Evolutionary conservation across 306 rosid species (phyloP).

Genomic region (Hylodesmum podocarpum): DNA sequence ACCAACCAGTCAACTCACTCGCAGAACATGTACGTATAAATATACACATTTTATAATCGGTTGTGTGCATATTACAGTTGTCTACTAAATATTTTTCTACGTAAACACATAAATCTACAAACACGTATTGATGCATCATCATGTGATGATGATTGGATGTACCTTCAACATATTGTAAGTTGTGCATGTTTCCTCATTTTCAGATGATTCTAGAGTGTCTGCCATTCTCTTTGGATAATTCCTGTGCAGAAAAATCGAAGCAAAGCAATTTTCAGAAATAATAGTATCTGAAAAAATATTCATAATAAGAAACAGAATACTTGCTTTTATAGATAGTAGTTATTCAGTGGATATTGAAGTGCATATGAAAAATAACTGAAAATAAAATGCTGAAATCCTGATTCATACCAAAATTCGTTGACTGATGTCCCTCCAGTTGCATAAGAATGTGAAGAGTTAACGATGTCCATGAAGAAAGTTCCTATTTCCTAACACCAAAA

Average conservation of each 20-base stretch:
- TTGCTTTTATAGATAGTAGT: neutral
- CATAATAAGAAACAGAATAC: neutral
- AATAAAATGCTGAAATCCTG: neutral
- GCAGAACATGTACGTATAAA: too few relatives aligned
- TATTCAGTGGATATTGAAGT: constrained; percentile 4
- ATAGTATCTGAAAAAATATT: neutral
- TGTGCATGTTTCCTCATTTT: constrained; percentile 78
- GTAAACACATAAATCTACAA: neutral
- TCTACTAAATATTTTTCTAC: too few relatives aligned
- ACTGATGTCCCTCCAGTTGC: constrained; percentile 95
- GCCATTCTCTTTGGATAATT: constrained; percentile 62
- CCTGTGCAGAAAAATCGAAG: constrained; percentile 46
- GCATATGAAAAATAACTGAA: constrained; percentile 22
- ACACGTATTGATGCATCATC: neutral
- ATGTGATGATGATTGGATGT: constrained; percentile 5
- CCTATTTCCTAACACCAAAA: constrained; percentile 57
- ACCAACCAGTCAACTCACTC: too few relatives aligned
- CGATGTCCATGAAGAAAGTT: constrained; percentile 67
- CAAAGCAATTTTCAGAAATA: neutral
- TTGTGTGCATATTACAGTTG: too few relatives aligned
- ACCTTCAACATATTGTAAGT: constrained; percentile 89
- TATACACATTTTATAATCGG: too few relatives aligned
- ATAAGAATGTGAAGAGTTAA: constrained; percentile 80
- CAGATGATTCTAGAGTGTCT: constrained; percentile 38
- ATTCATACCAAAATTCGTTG: constrained; percentile 80